A percentile compares a stretch with the other conserved stretches of the same genome.
These are phyloP conservation scores for Drechmeria coniospora DNA, from an alignment of 2,329 filamentous ascomycete species.

Conservation along the genomic window DNA sequence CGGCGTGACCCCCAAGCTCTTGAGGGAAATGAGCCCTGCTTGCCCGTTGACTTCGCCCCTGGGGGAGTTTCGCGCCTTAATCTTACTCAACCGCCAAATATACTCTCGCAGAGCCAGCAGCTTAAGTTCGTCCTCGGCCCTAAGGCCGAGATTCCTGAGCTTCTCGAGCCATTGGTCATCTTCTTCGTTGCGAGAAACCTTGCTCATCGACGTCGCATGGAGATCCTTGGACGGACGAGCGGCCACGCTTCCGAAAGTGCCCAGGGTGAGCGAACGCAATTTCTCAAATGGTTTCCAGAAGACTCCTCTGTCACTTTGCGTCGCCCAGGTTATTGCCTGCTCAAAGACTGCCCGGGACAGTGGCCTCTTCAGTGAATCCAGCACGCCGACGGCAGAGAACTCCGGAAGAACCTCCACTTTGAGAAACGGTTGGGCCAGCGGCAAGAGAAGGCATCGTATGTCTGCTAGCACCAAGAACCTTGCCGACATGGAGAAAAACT, in stretches of 20 bases:
- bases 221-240: slow-evolving; percentile 41
- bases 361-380: slow-evolving; percentile 73
- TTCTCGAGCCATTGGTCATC: slow-evolving; percentile 88
- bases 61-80: slow-evolving; percentile 41
- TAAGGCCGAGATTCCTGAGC: slow-evolving; percentile 70
- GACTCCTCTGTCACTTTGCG: slow-evolving; percentile 60
- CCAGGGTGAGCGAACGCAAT: slow-evolving; percentile 48
- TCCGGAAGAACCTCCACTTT: slow-evolving; percentile 52
- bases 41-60: slow-evolving; percentile 17
- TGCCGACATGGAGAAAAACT: slow-evolving; percentile 66
- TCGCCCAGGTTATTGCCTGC: slow-evolving; percentile 72
- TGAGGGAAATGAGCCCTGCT: slow-evolving; percentile 48
- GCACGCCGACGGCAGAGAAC: slow-evolving; percentile 56
- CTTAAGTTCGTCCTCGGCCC: slow-evolving; percentile 75
- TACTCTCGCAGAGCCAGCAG: slow-evolving; percentile 76
- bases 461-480: slow-evolving; percentile 67
- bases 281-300: slow-evolving; percentile 76
- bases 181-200: slow-evolving; percentile 66
- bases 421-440: slow-evolving; percentile 67
- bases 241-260: slow-evolving; percentile 36
- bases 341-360: slow-evolving; percentile 70
- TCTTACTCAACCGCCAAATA: slow-evolving; percentile 70
- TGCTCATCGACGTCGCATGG: slow-evolving; percentile 41
- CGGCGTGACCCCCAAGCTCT: slow-evolving; percentile 60
- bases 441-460: slow-evolving; percentile 66